Conservation (phyloP, 371 early-diverging fungal species). For the Mucor indicus region DNA sequence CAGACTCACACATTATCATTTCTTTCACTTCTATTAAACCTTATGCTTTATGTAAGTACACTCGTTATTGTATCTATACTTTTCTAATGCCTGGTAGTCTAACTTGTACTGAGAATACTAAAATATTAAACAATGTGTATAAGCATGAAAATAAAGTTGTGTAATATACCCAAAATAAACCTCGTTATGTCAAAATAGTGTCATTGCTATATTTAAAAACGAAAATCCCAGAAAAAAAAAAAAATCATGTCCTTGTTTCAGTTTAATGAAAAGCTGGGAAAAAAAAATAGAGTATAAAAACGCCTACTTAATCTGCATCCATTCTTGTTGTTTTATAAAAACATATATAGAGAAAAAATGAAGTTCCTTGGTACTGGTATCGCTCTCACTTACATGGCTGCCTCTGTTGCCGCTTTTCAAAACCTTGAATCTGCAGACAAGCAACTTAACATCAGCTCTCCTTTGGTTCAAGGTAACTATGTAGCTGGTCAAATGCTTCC, state of each 20-base stretch:
- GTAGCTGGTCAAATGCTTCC: conserved; percentile 27
- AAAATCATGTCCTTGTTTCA: background rate
- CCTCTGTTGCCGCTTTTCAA: background rate
- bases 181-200: no score
- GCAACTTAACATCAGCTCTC: conserved; percentile 15
- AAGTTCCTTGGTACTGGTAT: conserved; percentile 1
- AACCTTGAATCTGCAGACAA: background rate
- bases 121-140: no score
- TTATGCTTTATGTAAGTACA: no score
- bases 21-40: no score
- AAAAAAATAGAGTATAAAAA: background rate
- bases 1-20: no score
- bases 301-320: background rate
- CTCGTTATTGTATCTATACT: no score
- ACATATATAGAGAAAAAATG: background rate
- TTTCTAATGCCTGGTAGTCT: no score
- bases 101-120: no score
- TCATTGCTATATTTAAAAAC: no score
- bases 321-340: background rate
- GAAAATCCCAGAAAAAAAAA: background rate
- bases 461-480: conserved; percentile 27
- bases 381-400: background rate
- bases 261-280: background rate
- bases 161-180: no score
- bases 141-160: no score